A percentile compares a stretch with the other conserved stretches of the same genome.
These are phyloP conservation scores for Termitomyces sp. DNA, from an alignment of 768 basidiomycete species.

Conservation along the genomic window DNA sequence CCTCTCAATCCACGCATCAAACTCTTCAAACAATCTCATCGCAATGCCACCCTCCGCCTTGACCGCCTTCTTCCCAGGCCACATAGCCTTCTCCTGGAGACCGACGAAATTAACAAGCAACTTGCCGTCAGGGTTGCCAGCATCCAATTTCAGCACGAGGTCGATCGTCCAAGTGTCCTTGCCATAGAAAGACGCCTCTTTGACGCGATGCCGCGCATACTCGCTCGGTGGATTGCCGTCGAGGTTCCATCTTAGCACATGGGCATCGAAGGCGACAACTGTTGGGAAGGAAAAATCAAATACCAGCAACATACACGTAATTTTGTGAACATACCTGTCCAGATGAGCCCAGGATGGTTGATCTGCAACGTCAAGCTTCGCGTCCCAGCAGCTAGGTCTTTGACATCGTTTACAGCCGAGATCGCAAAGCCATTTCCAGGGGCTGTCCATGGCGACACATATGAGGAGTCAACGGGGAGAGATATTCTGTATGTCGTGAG, in stretches of 20 bases:
- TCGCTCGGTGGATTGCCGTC: constrained; percentile 76
- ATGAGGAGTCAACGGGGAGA: constrained; percentile 42
- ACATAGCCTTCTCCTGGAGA: constrained; percentile 79
- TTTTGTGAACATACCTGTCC: constrained; percentile 53
- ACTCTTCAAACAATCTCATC: constrained; percentile 67
- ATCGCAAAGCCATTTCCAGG: constrained; percentile 44
- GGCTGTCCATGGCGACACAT: constrained; percentile 45
- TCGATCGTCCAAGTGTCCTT: constrained; percentile 68
- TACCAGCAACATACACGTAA: background rate
- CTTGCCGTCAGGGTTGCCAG: constrained; percentile 17
- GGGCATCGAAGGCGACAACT: constrained; percentile 89
- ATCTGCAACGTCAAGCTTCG: constrained; percentile 66
- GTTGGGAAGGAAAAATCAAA: background rate
- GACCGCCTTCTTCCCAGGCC: constrained; percentile 62
- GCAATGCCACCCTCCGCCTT: constrained; percentile 49
- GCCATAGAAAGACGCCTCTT: constrained; percentile 86
- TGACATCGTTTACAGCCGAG: constrained; percentile 47
- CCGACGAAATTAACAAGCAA: constrained; percentile 74
- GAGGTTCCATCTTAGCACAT: constrained; percentile 81
- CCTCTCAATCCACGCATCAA: constrained; percentile 72
- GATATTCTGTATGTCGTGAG: constrained; percentile 79
- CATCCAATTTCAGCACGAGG: constrained; percentile 57
- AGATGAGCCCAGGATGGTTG: constrained; percentile 77
- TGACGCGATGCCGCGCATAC: constrained; percentile 79
- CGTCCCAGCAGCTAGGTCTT: constrained; percentile 54